Percentiles rank a stretch among this genome's conserved stretches.
phyloP scores from a whole-genome alignment of 2,329 filamentous ascomycete genomes.

The Botryotinia calthae region DNA sequence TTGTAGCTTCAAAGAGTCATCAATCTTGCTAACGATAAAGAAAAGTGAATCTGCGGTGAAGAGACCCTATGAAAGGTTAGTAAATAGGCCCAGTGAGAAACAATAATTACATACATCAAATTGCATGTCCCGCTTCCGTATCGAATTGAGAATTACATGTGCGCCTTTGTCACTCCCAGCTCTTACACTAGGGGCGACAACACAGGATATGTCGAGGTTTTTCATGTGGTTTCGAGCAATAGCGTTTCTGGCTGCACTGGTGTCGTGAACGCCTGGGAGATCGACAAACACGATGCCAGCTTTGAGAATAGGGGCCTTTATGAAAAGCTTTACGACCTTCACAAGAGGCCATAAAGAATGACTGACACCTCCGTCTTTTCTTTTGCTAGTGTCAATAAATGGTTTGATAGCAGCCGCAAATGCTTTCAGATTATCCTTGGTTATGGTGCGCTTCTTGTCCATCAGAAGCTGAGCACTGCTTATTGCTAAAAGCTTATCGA shows the following conservation, averaged over 20 bases:
- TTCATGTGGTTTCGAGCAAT: conserved; percentile 26
- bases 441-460: conserved; percentile 17
- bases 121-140: conserved; percentile 23
- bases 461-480: conserved; percentile 45
- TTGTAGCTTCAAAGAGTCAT: conserved; percentile 18
- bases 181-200: conserved; percentile 24
- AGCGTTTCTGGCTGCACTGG: conserved; percentile 24
- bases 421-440: neutral
- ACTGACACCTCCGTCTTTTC: neutral
- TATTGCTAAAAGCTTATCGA: conserved; percentile 42
- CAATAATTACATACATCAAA: conserved; percentile 21
- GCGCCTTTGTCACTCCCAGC: conserved; percentile 23
- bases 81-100: neutral
- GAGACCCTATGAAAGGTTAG: neutral
- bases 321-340: conserved; percentile 23
- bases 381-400: conserved; percentile 20
- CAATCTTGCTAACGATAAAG: conserved; percentile 28
- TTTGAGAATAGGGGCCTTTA: conserved; percentile 22
- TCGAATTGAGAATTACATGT: conserved; percentile 25
- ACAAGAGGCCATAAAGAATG: conserved; percentile 28
- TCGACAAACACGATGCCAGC: conserved; percentile 29
- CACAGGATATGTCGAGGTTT: conserved; percentile 25
- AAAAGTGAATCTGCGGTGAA: conserved; percentile 24
- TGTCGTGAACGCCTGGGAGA: conserved; percentile 29
- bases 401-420: conserved; percentile 23